Evolutionary conservation across 495 filamentous ascomycete genomes (phyloP), one percentile per base, ranked within the genome.

Genomic region (Xylaria scruposa): DNA sequence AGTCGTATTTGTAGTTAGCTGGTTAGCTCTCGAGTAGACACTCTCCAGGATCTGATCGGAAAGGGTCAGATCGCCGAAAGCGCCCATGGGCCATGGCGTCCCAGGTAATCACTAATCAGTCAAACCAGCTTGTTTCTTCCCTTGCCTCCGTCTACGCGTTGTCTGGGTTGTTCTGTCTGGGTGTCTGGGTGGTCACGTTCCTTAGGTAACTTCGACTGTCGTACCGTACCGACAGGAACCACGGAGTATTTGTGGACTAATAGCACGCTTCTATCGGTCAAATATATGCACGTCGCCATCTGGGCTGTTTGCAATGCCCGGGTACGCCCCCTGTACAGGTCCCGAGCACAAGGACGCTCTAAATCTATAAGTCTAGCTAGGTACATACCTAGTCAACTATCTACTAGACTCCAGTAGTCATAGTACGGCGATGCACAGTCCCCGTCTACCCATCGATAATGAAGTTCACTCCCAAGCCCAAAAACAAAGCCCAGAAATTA

Each of bases 21-120:
- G n/a, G n/a, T n/a, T n/a, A n/a, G n/a, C 56, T n/a, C 53, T 26
- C 24, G 24, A 26, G 10, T 9, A 4, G 10, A 9, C 0, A 13
- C 53, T 59, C 56, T 60, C 58, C 58, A 60, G 58, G 58, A 60
- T 60, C 31, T 36, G n/a, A 29, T 26, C 36, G n/a, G 60, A 63
- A 38, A 63, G 60, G 60, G 60, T 63, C 38, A 63, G 60, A 47
- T 47, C 62, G 62, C 62, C 62, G 62, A 47, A 65, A 65, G 9
- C 60, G 42, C 42, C 24, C 62, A 47, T 21, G 26, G 42, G 24
- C 24, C 62, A 47, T 21, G 26, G 62, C 38, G 21, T 21, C 21
- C 29, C 38, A 63, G 42, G 42, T 49, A 47, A 46, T 65, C 62
- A 65, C 42, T 49, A 65, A 49, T 65, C 62, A 65, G n/a, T 38